A percentile compares a stretch with the other conserved stretches of the same genome.
Conservation (phyloP, 2,329 filamentous ascomycete species). For the Clonostachys rhizophaga region DNA sequence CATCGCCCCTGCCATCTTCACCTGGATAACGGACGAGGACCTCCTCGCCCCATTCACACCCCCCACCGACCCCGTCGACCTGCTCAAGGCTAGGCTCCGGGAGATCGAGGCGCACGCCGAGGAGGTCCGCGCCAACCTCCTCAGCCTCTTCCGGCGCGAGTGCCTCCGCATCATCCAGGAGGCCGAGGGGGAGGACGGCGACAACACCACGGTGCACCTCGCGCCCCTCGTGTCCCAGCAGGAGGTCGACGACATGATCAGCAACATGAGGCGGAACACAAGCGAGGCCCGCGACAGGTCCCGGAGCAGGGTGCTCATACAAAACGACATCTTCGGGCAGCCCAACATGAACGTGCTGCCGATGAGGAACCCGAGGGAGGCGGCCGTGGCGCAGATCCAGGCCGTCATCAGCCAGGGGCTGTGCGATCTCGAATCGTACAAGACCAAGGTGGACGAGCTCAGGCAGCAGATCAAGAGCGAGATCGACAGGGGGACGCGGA, state of each 20-base stretch:
- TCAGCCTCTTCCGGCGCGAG: slow-evolving; percentile 19
- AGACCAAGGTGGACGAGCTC: slow-evolving; percentile 3
- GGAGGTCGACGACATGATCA: slow-evolving; percentile 16
- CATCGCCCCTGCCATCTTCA: slow-evolving; percentile 24
- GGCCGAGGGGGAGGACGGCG: background rate
- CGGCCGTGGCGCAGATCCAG: background rate
- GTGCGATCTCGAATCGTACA: slow-evolving; percentile 11
- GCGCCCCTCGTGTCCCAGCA: background rate
- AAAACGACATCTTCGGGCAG: slow-evolving; percentile 15
- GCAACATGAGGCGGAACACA: slow-evolving; percentile 12
- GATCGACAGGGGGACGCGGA: background rate
- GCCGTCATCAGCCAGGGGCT: slow-evolving; percentile 1
- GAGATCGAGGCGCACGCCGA: slow-evolving; percentile 14
- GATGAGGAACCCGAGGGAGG: background rate
- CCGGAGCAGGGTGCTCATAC: slow-evolving; percentile 4
- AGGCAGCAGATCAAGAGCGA: background rate
- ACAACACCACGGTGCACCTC: background rate
- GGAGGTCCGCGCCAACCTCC: slow-evolving; percentile 20
- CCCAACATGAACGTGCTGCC: no score
- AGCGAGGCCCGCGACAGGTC: background rate
- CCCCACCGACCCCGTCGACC: slow-evolving; percentile 7
- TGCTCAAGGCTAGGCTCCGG: slow-evolving; percentile 11
- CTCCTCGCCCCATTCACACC: slow-evolving; percentile 10
- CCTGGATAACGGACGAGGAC: slow-evolving; percentile 17
- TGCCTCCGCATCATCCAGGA: slow-evolving; percentile 19